Percentiles rank a stretch among this genome's conserved stretches.
Conservation (phyloP, 1,139 yeast genomes). For the Dujonia santamariae region DNA sequence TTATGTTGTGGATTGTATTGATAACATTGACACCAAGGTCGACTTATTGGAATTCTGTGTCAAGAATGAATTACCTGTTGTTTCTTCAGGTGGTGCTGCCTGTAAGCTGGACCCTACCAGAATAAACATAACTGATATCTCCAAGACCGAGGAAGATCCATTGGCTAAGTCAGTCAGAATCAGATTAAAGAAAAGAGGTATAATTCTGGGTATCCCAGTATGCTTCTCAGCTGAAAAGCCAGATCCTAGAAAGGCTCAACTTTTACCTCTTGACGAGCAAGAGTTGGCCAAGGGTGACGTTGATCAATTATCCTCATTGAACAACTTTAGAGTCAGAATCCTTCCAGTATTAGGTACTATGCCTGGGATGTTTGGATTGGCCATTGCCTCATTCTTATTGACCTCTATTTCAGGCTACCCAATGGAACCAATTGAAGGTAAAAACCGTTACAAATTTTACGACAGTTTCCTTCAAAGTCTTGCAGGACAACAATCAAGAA, state of each 20-base stretch:
- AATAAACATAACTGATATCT: slow-evolving; percentile 42
- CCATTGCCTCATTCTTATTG: slow-evolving; percentile 80
- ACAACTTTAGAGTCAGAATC: slow-evolving; percentile 88
- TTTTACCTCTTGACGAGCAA: slow-evolving; percentile 78
- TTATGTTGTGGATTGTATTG: slow-evolving; percentile 90
- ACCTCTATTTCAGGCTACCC: slow-evolving; percentile 86
- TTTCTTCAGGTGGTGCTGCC: slow-evolving; percentile 96
- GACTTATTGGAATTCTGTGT: slow-evolving; percentile 78
- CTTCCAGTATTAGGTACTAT: slow-evolving; percentile 93
- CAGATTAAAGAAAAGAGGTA: slow-evolving; percentile 75
- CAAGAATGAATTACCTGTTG: slow-evolving; percentile 54
- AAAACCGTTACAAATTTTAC: slow-evolving; percentile 77
- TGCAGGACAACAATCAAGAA: slow-evolving; percentile 82
- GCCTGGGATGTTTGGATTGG: slow-evolving; percentile 94
- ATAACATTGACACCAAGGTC: slow-evolving; percentile 91
- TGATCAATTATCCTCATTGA: slow-evolving; percentile 81
- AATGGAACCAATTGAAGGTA: slow-evolving; percentile 86
- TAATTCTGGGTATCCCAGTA: slow-evolving; percentile 73
- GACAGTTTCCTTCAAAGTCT: slow-evolving; percentile 79
- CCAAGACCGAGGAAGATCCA: slow-evolving; percentile 84
- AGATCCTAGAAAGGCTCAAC: slow-evolving; percentile 85
- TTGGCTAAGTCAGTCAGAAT: slow-evolving; percentile 85
- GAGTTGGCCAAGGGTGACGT: slow-evolving; percentile 80
- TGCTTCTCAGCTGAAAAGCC: slow-evolving; percentile 96
- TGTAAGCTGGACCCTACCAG: slow-evolving; percentile 56